Conservation (phyloP, 495 filamentous ascomycete species). For the Daldinia loculata region DNA sequence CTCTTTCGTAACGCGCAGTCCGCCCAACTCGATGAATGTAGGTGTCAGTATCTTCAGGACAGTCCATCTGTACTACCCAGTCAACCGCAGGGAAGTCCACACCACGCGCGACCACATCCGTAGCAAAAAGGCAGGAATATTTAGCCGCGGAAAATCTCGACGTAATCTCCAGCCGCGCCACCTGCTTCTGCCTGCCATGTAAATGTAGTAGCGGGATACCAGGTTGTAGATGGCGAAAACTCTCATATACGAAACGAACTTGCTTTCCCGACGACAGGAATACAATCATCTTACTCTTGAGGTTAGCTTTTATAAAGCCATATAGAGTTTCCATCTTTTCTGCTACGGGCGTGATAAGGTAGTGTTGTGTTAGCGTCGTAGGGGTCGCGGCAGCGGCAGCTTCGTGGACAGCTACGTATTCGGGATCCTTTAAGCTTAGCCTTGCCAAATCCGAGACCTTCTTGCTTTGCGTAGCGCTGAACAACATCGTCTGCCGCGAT, state of each 20-base stretch:
- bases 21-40: conserved; percentile 97
- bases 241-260: conserved; percentile 93
- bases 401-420: conserved; percentile 95
- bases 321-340: conserved; percentile 92
- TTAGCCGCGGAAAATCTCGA: conserved; percentile 79
- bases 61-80: conserved; percentile 96
- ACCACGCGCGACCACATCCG: conserved; percentile 91
- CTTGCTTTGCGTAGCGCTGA: conserved; percentile 96
- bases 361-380: conserved; percentile 85
- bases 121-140: conserved; percentile 88
- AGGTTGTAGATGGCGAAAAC: conserved; percentile 90
- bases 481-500: conserved; percentile 88
- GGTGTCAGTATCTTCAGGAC: conserved; percentile 94
- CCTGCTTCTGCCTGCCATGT: conserved; percentile 93
- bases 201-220: conserved; percentile 95
- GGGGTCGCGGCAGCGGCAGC: conserved; percentile 83
- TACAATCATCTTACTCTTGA: conserved; percentile 91
- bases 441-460: conserved; percentile 91
- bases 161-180: conserved; percentile 85
- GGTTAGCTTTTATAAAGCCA: conserved; percentile 87
- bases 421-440: conserved; percentile 85
- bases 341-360: conserved; percentile 80
- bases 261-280: conserved; percentile 96
- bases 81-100: conserved; percentile 97
- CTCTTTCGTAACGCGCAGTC: conserved; percentile 90